phyloP scores from a whole-genome alignment of 441 rosid genomes.

The Mallotus repandus region DNA sequence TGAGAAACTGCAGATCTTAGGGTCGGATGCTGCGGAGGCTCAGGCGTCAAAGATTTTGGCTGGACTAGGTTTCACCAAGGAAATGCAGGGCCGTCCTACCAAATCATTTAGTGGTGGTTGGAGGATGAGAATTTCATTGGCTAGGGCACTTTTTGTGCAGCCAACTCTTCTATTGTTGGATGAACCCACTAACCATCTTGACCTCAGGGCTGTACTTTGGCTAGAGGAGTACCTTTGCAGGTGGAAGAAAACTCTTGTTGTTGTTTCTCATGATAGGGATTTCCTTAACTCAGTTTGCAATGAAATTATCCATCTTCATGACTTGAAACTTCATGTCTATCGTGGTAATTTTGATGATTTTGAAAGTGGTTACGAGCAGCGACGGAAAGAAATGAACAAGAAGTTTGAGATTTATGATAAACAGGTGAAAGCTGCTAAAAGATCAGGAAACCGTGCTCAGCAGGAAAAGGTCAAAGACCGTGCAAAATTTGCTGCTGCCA shows the following conservation, averaged over 20 bases:
- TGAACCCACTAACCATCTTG: constrained; percentile 77
- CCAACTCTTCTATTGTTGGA: constrained; percentile 58
- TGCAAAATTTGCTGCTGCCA: constrained; percentile 37
- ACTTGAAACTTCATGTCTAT: constrained; percentile 70
- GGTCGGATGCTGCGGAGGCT: constrained; percentile 93
- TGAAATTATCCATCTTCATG: constrained; percentile 88
- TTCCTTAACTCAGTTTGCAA: constrained; percentile 90
- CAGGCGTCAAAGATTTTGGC: constrained; percentile 93
- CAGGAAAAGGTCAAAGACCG: constrained; percentile 56
- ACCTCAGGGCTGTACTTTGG: constrained; percentile 94
- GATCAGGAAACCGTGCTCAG: constrained; percentile 72
- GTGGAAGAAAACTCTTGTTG: constrained; percentile 92
- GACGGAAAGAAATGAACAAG: constrained; percentile 45
- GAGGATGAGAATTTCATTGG: constrained; percentile 96
- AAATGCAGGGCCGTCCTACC: constrained; percentile 70
- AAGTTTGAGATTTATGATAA: constrained; percentile 53
- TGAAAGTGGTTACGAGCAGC: constrained; percentile 61
- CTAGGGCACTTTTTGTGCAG: constrained; percentile 84
- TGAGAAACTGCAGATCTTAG: constrained; percentile 77
- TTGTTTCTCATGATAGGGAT: constrained; percentile 94
- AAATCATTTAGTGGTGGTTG: constrained; percentile 64
- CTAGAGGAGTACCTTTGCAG: constrained; percentile 82
- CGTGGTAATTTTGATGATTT: constrained; percentile 85
- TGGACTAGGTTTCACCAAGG: constrained; percentile 87
- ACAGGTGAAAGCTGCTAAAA: constrained; percentile 78